Base-by-base conservation (phyloP, 2,329 filamentous ascomycete species). In the Exophiala sp. region DNA sequence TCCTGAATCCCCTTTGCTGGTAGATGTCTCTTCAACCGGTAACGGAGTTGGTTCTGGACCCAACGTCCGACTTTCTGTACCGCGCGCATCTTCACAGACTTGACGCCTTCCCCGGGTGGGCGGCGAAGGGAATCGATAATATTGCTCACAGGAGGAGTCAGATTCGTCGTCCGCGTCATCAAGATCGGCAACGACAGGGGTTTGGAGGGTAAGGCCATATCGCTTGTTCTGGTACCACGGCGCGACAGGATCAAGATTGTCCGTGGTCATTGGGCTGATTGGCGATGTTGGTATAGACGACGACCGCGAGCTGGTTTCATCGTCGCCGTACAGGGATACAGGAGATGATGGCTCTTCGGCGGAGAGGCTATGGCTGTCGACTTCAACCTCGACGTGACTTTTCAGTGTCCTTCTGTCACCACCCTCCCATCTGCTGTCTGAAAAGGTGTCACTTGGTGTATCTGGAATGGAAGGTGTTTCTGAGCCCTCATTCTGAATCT, bases 311-410 rank as follows among this genome's bases (percentile, higher is more conserved):
- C 40, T 47, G 18, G 11, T 8, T 8, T 24, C 34, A 9, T 8
- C 34, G 14, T 44, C 29, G 29, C 22, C 30, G 18, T 38, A 37
- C 11, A 38, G 32, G 6, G 47, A 41, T 11, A 18, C 21, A 13
- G 54, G 39, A 38, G 50, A 52, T 32, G 45, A 21, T 3, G 42
- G 14, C 3, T 49, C 48, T 18, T 42, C 35, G 10, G 44, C 35
- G 11, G 42, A 45, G 6, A 40, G 16, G 14, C 22, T 43, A 21
- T 34, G 37, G 30, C 24, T 27, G 7, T 58, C 55, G 34, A 35
- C 37, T 21, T 58, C 52, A 13, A 57, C 37, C 47, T 58, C 48
- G 19, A 53, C 52, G 37, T 57, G 48, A 43, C 53, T 56, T 39
- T 58, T 54, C 3, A 58, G 44, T 24, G 57, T 56, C 30, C 32